These are phyloP conservation scores for Spiraea crenata DNA, from an alignment of 331 rosid genomes.

Conservation along the genomic window DNA sequence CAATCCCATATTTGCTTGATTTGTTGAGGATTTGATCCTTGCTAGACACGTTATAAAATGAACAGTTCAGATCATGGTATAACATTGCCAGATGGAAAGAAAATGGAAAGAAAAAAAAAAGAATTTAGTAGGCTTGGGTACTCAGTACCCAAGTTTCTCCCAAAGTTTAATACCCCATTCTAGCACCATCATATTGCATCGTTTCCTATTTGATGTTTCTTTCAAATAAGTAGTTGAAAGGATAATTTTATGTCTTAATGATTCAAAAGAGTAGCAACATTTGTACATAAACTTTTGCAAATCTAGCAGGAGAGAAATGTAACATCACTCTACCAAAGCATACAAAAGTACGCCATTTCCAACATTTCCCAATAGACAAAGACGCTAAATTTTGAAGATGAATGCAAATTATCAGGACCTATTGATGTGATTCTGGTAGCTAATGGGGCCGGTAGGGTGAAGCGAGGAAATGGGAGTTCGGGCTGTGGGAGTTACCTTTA, in stretches of 20 bases:
- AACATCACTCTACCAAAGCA: background rate
- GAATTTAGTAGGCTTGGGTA: too few species aligned
- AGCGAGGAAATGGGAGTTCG: too few species aligned
- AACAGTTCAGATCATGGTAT: too few species aligned
- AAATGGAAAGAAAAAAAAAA: too few species aligned
- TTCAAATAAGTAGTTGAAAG: background rate
- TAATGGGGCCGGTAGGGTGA: too few species aligned
- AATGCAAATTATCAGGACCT: background rate
- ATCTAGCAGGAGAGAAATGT: background rate
- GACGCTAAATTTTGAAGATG: background rate
- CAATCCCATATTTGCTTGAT: too few species aligned
- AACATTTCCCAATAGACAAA: background rate
- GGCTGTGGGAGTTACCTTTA: too few species aligned
- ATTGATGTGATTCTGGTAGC: too few species aligned
- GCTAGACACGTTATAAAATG: too few species aligned
- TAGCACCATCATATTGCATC: conserved; percentile 1
- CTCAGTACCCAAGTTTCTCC: too few species aligned
- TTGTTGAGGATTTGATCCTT: too few species aligned
- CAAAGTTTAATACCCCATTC: background rate
- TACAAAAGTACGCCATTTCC: background rate
- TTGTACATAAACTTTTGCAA: background rate
- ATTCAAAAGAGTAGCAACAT: background rate
- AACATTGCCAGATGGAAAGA: too few species aligned
- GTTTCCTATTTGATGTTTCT: background rate
- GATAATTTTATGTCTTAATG: background rate